These are phyloP conservation scores for Xylariaceae sp. DNA, from an alignment of 2,329 filamentous ascomycete genomes.

Conservation along the genomic window DNA sequence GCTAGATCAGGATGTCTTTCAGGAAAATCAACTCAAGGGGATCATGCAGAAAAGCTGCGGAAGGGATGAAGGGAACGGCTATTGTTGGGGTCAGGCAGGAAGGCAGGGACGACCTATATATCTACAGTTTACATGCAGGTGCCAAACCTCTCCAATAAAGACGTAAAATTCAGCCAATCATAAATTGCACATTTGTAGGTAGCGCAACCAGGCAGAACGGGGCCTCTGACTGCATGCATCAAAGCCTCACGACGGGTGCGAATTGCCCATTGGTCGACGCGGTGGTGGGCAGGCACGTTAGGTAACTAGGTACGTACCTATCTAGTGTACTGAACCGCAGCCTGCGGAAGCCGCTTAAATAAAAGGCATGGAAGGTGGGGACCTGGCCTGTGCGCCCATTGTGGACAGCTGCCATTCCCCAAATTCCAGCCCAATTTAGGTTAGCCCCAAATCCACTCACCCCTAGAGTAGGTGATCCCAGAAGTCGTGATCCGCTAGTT, in stretches of 20 bases:
- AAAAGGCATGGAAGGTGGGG: slow-evolving; percentile 1
- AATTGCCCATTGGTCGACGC: slow-evolving; percentile 10
- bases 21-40: not conserved
- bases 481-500: slow-evolving; percentile 21
- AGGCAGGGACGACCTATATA: not conserved
- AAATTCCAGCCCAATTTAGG: slow-evolving; percentile 24
- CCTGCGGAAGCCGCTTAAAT: not conserved
- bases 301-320: too few relatives aligned
- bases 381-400: slow-evolving; percentile 9
- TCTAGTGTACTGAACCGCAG: too few relatives aligned
- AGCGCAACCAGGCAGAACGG: not conserved
- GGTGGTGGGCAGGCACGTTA: not conserved
- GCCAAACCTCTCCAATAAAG: not conserved
- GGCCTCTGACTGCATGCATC: slow-evolving; percentile 11
- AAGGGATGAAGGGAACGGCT: not conserved
- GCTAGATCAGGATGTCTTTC: not conserved
- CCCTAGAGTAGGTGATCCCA: slow-evolving; percentile 21
- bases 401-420: slow-evolving; percentile 5
- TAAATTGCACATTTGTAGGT: slow-evolving; percentile 10
- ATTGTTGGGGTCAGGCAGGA: too few relatives aligned
- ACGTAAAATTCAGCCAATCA: slow-evolving; percentile 13
- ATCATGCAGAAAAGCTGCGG: not conserved
- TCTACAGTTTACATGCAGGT: not conserved
- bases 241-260: slow-evolving; percentile 14
- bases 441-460: slow-evolving; percentile 24